A percentile compares a stretch with the other conserved stretches of the same genome.
These are phyloP conservation scores for Ceratocystis ficicola DNA, from an alignment of 2,329 filamentous ascomycete genomes.

Conservation along the genomic window DNA sequence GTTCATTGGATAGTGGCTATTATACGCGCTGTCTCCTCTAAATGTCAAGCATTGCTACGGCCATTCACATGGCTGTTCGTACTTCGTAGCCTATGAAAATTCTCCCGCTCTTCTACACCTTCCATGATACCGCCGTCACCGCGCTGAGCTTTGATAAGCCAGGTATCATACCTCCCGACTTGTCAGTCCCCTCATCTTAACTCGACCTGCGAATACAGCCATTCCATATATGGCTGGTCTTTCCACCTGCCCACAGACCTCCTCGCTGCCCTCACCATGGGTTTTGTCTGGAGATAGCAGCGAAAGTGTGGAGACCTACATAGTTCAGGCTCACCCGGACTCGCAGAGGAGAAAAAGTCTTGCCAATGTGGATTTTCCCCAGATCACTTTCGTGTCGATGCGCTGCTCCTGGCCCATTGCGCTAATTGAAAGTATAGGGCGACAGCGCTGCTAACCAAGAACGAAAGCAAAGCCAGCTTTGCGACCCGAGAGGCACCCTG, in stretches of 20 bases:
- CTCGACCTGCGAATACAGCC: background rate
- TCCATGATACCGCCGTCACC: background rate
- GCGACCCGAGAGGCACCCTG: background rate
- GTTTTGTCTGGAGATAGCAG: background rate
- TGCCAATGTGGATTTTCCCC: constrained; percentile 4
- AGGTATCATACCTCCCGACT: background rate
- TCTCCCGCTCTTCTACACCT: background rate
- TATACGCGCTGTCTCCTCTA: too few relatives aligned
- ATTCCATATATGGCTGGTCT: background rate
- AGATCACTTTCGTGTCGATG: constrained; percentile 1
- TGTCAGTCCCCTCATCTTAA: background rate
- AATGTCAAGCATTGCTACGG: too few relatives aligned
- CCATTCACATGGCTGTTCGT: background rate
- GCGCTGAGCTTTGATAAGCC: background rate
- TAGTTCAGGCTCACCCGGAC: background rate
- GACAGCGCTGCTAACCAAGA: background rate
- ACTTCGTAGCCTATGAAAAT: background rate
- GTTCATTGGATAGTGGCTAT: too few relatives aligned
- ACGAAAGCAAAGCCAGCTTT: background rate
- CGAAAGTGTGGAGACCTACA: background rate
- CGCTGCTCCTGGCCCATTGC: background rate
- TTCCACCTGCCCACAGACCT: background rate
- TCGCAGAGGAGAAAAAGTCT: background rate
- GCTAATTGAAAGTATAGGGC: background rate
- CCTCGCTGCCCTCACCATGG: background rate